Percentiles rank a stretch among this genome's conserved stretches.
Conservation (phyloP, 176 grass and related monocot genomes). For the Secale cereale region DNA sequence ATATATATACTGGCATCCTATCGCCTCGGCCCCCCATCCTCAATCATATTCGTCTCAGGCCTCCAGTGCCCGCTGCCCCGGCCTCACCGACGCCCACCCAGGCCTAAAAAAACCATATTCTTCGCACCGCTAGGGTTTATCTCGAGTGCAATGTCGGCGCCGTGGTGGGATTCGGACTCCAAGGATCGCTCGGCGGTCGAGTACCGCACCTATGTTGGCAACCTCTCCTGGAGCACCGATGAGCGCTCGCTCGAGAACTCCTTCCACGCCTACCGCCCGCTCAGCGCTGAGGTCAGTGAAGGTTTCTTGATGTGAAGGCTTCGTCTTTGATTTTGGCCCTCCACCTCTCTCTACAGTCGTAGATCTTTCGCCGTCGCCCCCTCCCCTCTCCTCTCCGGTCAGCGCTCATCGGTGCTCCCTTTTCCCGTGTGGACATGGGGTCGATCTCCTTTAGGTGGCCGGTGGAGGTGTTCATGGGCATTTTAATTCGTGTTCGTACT, state of each 20-base stretch:
- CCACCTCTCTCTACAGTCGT: background rate
- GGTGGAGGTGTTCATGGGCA: background rate
- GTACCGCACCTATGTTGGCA: slow-evolving; percentile 41
- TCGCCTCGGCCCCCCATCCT: background rate
- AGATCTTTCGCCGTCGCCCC: no score
- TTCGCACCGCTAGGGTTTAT: background rate
- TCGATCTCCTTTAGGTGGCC: no score
- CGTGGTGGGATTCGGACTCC: slow-evolving; percentile 6
- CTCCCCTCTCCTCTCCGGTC: no score
- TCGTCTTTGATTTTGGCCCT: background rate
- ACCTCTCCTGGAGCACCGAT: slow-evolving; percentile 45
- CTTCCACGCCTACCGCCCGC: slow-evolving; percentile 40
- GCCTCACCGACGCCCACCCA: no score
- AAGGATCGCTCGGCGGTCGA: background rate
- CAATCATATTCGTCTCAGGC: background rate
- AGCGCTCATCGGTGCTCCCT: no score
- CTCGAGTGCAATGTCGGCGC: background rate
- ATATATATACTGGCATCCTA: background rate
- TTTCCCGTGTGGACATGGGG: no score
- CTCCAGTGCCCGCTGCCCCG: no score
- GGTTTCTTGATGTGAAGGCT: background rate
- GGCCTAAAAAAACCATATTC: background rate
- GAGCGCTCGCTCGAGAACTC: slow-evolving; percentile 51
- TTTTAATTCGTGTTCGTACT: background rate
- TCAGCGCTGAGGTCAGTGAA: slow-evolving; percentile 37